Percentiles rank a stretch among this genome's conserved stretches.
phyloP scores from a whole-genome alignment of 2,329 filamentous ascomycete genomes.

The Achaetomium macrosporum region DNA sequence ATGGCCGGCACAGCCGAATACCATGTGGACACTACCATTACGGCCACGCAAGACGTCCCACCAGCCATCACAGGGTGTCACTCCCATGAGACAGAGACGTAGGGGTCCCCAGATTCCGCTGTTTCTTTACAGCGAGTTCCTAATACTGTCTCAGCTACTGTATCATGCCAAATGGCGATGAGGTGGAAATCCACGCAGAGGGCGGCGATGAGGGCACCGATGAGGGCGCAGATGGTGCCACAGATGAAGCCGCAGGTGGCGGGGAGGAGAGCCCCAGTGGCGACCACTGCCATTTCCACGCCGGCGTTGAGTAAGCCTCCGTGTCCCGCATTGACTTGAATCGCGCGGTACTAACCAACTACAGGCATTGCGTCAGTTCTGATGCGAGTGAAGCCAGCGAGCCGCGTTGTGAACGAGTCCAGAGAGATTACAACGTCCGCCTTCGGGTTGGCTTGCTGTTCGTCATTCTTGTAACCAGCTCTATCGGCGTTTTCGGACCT shows the following conservation, averaged over 20 bases:
- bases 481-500: slow-evolving; percentile 61
- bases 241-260: slow-evolving; percentile 5
- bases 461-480: slow-evolving; percentile 62
- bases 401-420: slow-evolving; percentile 39
- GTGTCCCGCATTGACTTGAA: background rate
- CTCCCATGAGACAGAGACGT: slow-evolving; percentile 53
- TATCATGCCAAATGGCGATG: slow-evolving; percentile 11
- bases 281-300: slow-evolving; percentile 64
- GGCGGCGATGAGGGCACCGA: background rate
- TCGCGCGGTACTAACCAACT: slow-evolving; percentile 17
- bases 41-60: slow-evolving; percentile 50
- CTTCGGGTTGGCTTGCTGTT: slow-evolving; percentile 68
- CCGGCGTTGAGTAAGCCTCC: slow-evolving; percentile 62
- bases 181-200: slow-evolving; percentile 15
- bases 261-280: background rate
- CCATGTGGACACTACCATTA: slow-evolving; percentile 42
- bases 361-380: slow-evolving; percentile 52
- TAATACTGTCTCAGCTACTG: slow-evolving; percentile 11
- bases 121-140: background rate
- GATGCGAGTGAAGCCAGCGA: slow-evolving; percentile 33
- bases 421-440: slow-evolving; percentile 58
- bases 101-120: slow-evolving; percentile 24
- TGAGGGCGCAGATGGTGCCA: slow-evolving; percentile 4
- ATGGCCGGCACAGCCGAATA: slow-evolving; percentile 40
- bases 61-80: slow-evolving; percentile 62